Base-by-base conservation (phyloP, 371 early-diverging fungal genomes). In the Mortierella sp. region DNA sequence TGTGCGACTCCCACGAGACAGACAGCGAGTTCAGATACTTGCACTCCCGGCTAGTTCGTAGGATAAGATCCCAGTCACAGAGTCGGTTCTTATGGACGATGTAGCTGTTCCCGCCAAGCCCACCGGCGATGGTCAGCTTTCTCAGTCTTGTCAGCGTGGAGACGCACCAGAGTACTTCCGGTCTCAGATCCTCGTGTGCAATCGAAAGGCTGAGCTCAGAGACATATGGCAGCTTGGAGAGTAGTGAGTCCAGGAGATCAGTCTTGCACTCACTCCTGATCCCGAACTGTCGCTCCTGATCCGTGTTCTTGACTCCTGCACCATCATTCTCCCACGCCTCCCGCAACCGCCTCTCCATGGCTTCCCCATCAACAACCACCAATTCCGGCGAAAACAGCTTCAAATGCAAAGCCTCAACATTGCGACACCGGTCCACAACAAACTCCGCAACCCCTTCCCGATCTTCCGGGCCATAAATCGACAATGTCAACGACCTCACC, bases 131-230 rank as follows among this genome's bases (percentile, higher is more conserved):
- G 0, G 56, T 77, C 77, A 81, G 27, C 24, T 51, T 76, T 41
- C 75, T 27, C 7, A 81, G 77, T 29, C 51, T 43, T 0, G 68
- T 58, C 24, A 77, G 12, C 3, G 29, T 76, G 16, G 70, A 60
- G 0, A 55, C 73, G 38, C 74, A 81, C 74, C 74, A 81, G 3
- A 81, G 51, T 1, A 81, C 71, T 48, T 77, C 77, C 2, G 77
- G 77, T 6, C 56, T 58, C 49, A 77, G 14, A n/a, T 73, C 51
- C 43, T 81, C 71, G 14, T 76, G 70, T 0, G 74, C 76, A 18
- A 81, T 29, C 29, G 74, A 81, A 43, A 77, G 73, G 0, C 77
- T 77, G 29, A 81, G 81, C 10, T 81, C 74, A 21, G 72, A n/a
- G 29, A 81, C 44, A 29, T 48, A 54, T 6, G 73, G 48, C 0